A percentile compares a stretch with the other conserved stretches of the same genome.
Conservation (phyloP, 345 rosid species). For the Diplotaxis tenuifolia region DNA sequence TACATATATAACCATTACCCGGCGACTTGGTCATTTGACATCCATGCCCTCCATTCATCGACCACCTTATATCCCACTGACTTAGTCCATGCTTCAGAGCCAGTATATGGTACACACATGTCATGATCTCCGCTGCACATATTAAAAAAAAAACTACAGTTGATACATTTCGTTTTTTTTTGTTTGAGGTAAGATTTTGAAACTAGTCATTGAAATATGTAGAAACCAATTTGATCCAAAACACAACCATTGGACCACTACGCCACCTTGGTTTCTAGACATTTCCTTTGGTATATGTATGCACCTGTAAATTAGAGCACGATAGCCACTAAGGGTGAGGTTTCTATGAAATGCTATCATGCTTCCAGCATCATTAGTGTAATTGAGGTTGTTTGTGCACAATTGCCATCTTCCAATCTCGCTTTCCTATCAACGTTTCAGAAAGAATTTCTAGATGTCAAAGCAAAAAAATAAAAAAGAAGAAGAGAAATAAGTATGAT, state of each 20-base stretch:
- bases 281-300: constrained; percentile 4
- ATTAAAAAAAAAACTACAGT: neutral
- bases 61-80: constrained; percentile 67
- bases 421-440: constrained; percentile 38
- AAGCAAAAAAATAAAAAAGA: neutral
- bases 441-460: neutral
- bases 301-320: constrained; percentile 83
- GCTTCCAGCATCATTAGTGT: constrained; percentile 60
- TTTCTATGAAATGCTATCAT: constrained; percentile 82
- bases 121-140: constrained; percentile 82
- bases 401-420: constrained; percentile 52
- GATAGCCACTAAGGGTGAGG: constrained; percentile 64
- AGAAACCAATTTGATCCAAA: neutral
- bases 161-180: neutral
- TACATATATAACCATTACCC: constrained; percentile 48
- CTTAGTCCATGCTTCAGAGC: constrained; percentile 87
- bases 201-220: neutral
- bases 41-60: constrained; percentile 92
- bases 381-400: constrained; percentile 46
- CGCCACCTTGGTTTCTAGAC: neutral
- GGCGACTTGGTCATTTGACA: constrained; percentile 56
- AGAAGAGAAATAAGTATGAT: neutral
- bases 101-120: constrained; percentile 91
- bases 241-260: neutral
- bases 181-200: neutral